Evolutionary conservation across 495 filamentous ascomycete species (phyloP), one percentile per base, ranked within the genome.

Genomic region (Podospora fimiseda): DNA sequence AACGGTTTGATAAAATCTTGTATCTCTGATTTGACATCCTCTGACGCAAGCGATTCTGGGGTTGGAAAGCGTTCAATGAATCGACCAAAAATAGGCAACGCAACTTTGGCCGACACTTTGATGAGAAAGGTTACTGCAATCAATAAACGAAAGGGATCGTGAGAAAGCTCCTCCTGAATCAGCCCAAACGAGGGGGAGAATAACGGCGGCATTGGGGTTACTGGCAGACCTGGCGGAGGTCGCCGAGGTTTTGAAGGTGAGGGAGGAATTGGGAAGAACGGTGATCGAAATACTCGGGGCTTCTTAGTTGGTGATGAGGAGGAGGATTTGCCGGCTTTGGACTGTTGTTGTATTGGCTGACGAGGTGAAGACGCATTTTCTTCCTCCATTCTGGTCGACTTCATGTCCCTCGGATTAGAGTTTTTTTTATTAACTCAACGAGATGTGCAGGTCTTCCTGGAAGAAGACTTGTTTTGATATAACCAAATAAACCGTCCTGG

Each of bases 101-200:
- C 88, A n/a, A 80, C 77, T 14, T 70, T 77, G 20, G 87, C 92
- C 0, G 78, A 72, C 1, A 90, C 96, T 36, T 85, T 78, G 65
- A 91, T 96, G 4, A 96, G 77, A 55, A 96, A 92, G 0, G 87
- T 87, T 2, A 87, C 82, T 13, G 84, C 86, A 39, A 93, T 73
- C 13, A 93, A 77, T 5, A 93, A 74, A 5, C 76, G 77, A 60
- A 90, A 90, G 1, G 89, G 87, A 43, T 85, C 70, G 49, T 74
- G 62, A 2, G 85, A 80, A 39, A 93, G 78, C 54, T 84, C 77
- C 70, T 95, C 90, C 70, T 96, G 90, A 33, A 94, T 80, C 14
- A 96, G 74, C 0, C 90, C 90, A 63, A 94, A 95, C 21, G 61
- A 56, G 0, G 74, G 63, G 1, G 77, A 69, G 20, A 79, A 70